Base-by-base conservation (phyloP, 2,329 filamentous ascomycete genomes). In the Colletotrichum tropicicola region DNA sequence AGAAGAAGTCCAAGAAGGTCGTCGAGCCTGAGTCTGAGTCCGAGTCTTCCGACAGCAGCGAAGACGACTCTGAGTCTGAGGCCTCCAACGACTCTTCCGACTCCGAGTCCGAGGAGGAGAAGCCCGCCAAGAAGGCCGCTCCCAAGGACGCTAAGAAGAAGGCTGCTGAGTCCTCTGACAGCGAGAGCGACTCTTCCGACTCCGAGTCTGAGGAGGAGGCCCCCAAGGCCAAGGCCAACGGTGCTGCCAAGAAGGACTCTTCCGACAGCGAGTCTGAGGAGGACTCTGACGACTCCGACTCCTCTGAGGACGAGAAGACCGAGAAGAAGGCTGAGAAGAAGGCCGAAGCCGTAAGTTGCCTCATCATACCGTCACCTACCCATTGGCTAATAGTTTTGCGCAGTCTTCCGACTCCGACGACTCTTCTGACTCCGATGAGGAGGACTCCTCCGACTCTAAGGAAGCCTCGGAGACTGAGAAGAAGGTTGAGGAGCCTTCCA, bases 401-500 rank as follows among this genome's bases (percentile, higher is more conserved):
- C 37, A 70, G 66, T 61, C 68, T 44, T 68, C 70, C 39, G 68
- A 77, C 65, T 78, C 73, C 39, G 71, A 72, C 56, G 74, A 77
- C 70, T 72, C 73, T 9, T 70, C 72, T 39, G 77, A 77, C 49
- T 75, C 73, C 32, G 74, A 77, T 17, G 72, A 75, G 45, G 70
- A 77, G 68, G 71, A 78, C 70, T 70, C 74, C 67, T 70, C 70
- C 49, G 70, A 69, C 68, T 68, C 75, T 59, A 74, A 76, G 62
- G 74, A 65, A 65, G 51, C 66, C 75, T 62, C 62, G 41, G 75
- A 79, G 47, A 70, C 77, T 48, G 78, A 82, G 56, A 77, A 79
- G 68, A 82, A 84, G 79, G 79, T 78, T 60, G 83, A 85, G 69
- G 82, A 85, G 47, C 74, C 78, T 51, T 77, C 83, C 71, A 90